phyloP scores from a whole-genome alignment of 148 eudicot genomes.

The Rhododendron simsii region DNA sequence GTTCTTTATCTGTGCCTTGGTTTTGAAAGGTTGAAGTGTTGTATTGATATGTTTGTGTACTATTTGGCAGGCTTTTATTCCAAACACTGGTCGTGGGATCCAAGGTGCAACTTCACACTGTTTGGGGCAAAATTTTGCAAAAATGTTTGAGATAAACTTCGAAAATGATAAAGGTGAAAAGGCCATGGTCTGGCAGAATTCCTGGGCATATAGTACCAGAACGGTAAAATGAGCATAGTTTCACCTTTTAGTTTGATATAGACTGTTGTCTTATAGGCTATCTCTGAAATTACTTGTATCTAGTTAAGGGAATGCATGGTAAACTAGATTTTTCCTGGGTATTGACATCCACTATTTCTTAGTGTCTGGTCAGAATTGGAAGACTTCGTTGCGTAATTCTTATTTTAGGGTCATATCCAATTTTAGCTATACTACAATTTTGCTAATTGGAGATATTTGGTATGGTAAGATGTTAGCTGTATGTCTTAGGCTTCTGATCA shows the following conservation, averaged over 20 bases:
- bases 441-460: not conserved
- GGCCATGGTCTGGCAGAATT: conserved; percentile 95
- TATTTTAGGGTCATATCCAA: not conserved
- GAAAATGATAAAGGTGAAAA: conserved; percentile 90
- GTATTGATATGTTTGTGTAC: not conserved
- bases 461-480: not conserved
- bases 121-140: conserved; percentile 94
- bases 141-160: conserved; percentile 95
- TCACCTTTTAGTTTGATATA: not conserved
- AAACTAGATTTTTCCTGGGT: not conserved
- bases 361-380: not conserved
- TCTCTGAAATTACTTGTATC: not conserved
- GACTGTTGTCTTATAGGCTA: not conserved
- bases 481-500: not conserved
- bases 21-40: not conserved
- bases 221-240: conserved; percentile 42
- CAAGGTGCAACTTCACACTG: conserved; percentile 99
- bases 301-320: not conserved
- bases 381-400: not conserved
- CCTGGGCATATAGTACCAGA: conserved; percentile 97
- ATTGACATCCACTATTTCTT: not conserved
- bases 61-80: conserved; percentile 79
- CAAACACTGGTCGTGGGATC: conserved; percentile 88
- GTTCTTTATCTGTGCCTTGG: not conserved
- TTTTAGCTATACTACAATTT: not conserved